These are phyloP conservation scores for Talaromyces sp. DNA, from an alignment of 2,329 filamentous ascomycete species.

Conservation along the genomic window DNA sequence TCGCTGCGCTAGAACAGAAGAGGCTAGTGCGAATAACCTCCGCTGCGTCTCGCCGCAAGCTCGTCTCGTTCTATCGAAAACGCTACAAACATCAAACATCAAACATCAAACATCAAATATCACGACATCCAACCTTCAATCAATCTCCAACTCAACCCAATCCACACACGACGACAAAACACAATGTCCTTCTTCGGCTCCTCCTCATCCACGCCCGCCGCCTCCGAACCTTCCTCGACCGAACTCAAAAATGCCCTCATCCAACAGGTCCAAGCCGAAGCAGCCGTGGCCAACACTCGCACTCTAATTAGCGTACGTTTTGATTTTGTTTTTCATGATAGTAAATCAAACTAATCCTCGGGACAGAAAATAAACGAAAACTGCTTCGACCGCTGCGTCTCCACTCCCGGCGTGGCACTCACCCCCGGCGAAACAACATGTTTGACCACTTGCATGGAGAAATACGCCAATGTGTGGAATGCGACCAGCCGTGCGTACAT, in stretches of 20 bases:
- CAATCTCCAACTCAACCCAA: neutral
- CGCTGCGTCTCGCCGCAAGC: neutral
- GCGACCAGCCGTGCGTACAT: slow-evolving; percentile 67
- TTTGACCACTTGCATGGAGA: slow-evolving; percentile 74
- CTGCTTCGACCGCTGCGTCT: slow-evolving; percentile 74
- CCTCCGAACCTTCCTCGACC: slow-evolving; percentile 22
- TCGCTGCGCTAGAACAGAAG: neutral
- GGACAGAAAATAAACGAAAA: slow-evolving; percentile 68
- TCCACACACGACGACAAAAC: neutral
- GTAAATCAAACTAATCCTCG: neutral
- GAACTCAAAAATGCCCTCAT: slow-evolving; percentile 55
- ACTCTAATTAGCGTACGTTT: slow-evolving; percentile 63
- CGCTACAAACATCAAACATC: neutral
- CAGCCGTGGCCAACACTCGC: slow-evolving; percentile 65
- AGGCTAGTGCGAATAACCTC: neutral
- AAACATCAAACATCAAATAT: neutral
- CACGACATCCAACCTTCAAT: neutral
- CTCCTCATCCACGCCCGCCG: slow-evolving; percentile 29
- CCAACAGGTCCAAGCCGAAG: slow-evolving; percentile 61
- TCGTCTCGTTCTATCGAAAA: neutral
- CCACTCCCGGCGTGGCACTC: slow-evolving; percentile 62
- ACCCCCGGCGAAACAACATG: slow-evolving; percentile 67
- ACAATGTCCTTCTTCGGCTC: slow-evolving; percentile 40
- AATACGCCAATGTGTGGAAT: slow-evolving; percentile 80
- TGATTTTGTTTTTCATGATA: neutral